Conservation (phyloP, 306 rosid genomes). For the Castanopsis chinensis region DNA sequence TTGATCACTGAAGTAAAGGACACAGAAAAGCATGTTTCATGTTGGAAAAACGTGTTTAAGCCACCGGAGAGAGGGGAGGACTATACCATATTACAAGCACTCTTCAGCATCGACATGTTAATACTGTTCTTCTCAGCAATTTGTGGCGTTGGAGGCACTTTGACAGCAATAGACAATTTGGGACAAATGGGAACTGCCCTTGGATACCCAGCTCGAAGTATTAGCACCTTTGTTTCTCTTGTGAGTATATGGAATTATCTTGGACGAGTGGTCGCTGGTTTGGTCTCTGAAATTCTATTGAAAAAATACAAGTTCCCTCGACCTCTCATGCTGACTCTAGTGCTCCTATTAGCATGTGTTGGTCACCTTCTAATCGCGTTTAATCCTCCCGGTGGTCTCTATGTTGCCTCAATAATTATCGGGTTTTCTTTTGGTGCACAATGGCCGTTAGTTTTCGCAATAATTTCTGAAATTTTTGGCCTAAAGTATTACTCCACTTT, state of each 20-base stretch:
- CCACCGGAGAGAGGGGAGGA: slow-evolving; percentile 62
- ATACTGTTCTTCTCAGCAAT: slow-evolving; percentile 42
- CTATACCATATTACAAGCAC: slow-evolving; percentile 58
- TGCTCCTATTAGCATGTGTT: slow-evolving; percentile 39
- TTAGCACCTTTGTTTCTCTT: slow-evolving; percentile 55
- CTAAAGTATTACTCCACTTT: slow-evolving; percentile 77
- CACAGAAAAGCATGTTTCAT: slow-evolving; percentile 15
- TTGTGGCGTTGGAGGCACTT: slow-evolving; percentile 58
- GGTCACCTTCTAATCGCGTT: slow-evolving; percentile 57
- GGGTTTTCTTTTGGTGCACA: slow-evolving; percentile 86
- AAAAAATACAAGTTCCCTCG: slow-evolving; percentile 42
- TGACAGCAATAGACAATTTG: slow-evolving; percentile 55
- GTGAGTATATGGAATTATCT: slow-evolving; percentile 65
- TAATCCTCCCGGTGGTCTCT: slow-evolving; percentile 37
- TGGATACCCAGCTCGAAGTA: slow-evolving; percentile 40
- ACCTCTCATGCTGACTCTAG: slow-evolving; percentile 45
- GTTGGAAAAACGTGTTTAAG: slow-evolving; percentile 45
- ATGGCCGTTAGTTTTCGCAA: slow-evolving; percentile 80
- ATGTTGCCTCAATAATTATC: slow-evolving; percentile 52
- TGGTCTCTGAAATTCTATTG: slow-evolving; percentile 43
- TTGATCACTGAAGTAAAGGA: not conserved
- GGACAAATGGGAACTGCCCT: slow-evolving; percentile 58
- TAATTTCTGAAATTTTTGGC: slow-evolving; percentile 77
- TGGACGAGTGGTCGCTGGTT: slow-evolving; percentile 47
- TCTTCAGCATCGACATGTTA: slow-evolving; percentile 61